A percentile compares a stretch with the other conserved stretches of the same genome.
Evolutionary conservation across 2,329 filamentous ascomycete species (phyloP).

Genomic region (Neofusicoccum cordaticola): DNA sequence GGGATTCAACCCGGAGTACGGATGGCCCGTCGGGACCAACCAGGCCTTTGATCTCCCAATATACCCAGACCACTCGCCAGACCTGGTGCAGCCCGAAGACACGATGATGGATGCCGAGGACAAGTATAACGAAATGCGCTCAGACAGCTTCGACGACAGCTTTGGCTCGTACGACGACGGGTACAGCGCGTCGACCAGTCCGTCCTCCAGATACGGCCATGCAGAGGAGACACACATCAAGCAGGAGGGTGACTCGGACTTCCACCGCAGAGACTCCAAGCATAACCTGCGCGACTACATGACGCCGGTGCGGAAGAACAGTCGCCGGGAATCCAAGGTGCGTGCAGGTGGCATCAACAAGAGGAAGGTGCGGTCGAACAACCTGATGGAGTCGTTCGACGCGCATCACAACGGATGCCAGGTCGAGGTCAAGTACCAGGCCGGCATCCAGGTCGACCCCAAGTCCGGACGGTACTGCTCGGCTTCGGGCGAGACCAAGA

Average conservation of each 20-base stretch:
- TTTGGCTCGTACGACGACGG: conserved; percentile 16
- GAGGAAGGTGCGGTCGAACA: conserved; percentile 13
- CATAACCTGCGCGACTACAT: conserved; percentile 26
- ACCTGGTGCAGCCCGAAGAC: conserved; percentile 21
- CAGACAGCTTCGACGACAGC: conserved; percentile 18
- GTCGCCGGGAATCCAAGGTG: conserved; percentile 10
- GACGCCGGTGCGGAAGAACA: conserved; percentile 18
- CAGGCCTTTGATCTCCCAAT: conserved; percentile 14
- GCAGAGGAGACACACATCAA: conserved; percentile 20
- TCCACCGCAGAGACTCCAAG: conserved; percentile 23
- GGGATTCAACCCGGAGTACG: conserved; percentile 16
- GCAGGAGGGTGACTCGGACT: conserved; percentile 24
- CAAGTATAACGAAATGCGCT: conserved; percentile 13
- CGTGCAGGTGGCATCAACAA: conserved; percentile 2
- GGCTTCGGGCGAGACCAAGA: conserved; percentile 17
- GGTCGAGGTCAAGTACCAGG: conserved; percentile 16
- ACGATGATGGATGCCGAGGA: conserved; percentile 23
- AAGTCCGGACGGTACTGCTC: conserved; percentile 16
- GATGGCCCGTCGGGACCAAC: conserved; percentile 1
- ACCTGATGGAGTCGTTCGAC: conserved; percentile 14
- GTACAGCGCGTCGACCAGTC: conserved; percentile 19
- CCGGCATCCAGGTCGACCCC: conserved; percentile 20
- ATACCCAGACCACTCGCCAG: conserved; percentile 16
- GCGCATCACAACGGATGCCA: conserved; percentile 12
- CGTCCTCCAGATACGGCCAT: conserved; percentile 22